These are phyloP conservation scores for Xylaria sp. DNA, from an alignment of 2,329 filamentous ascomycete species.

Conservation along the genomic window DNA sequence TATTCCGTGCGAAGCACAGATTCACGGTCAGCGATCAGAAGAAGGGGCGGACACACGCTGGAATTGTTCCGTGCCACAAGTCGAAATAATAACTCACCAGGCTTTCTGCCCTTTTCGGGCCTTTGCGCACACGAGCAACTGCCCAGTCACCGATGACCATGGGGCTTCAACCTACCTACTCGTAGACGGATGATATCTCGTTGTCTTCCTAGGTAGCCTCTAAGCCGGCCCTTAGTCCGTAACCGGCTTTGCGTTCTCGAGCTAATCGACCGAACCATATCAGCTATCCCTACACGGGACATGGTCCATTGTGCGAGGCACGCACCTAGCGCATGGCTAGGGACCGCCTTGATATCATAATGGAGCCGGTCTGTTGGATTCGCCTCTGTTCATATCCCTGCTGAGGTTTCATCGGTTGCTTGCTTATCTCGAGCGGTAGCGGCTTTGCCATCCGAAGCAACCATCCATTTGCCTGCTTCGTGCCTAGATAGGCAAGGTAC, in stretches of 20 bases:
- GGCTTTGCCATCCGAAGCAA: background rate
- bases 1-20: background rate
- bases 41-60: background rate
- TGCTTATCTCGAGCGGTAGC: slow-evolving; percentile 7
- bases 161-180: background rate
- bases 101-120: background rate
- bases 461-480: background rate
- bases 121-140: background rate
- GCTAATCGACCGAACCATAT: background rate
- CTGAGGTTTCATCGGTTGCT: slow-evolving; percentile 2
- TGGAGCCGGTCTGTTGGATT: slow-evolving; percentile 14
- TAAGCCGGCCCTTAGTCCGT: background rate
- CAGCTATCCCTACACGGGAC: no score
- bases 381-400: slow-evolving; percentile 3
- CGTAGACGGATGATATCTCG: background rate
- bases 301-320: no score
- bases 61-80: background rate
- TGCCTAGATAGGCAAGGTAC: background rate
- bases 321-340: background rate
- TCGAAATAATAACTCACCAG: background rate
- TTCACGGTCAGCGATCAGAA: background rate
- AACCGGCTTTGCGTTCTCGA: background rate
- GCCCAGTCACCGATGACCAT: background rate
- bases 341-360: background rate
- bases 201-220: background rate